phyloP scores from a whole-genome alignment of 768 basidiomycete genomes.

The Saitozyma sp. region DNA sequence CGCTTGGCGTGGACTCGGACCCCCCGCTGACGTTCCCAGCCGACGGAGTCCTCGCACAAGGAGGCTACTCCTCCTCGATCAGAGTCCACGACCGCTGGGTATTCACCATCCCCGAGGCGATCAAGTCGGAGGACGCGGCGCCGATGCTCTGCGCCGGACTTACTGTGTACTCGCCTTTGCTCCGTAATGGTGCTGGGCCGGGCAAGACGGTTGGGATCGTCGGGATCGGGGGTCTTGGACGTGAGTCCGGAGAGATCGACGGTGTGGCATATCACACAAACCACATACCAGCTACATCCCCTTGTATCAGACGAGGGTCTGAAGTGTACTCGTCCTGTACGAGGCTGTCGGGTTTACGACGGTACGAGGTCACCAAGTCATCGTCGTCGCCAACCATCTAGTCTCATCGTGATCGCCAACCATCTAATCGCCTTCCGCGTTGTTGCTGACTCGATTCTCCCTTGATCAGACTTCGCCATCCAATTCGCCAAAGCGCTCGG shows the following conservation, averaged over 20 bases:
- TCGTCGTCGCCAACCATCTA: too few species aligned
- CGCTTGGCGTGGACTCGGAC: not conserved
- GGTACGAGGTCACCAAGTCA: too few species aligned
- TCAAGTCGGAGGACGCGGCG: conserved; percentile 48
- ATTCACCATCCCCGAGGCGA: conserved; percentile 52
- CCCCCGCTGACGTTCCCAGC: conserved; percentile 1
- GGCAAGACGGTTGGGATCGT: conserved; percentile 67
- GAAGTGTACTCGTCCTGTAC: too few species aligned
- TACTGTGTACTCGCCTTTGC: conserved; percentile 53
- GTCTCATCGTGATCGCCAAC: too few species aligned
- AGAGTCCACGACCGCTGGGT: conserved; percentile 50
- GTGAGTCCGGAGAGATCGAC: too few species aligned
- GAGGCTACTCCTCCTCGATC: conserved; percentile 53
- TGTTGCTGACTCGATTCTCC: not conserved
- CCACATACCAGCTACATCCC: too few species aligned
- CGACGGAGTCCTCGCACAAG: conserved; percentile 46
- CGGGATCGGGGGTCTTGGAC: conserved; percentile 66
- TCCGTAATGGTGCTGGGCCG: conserved; percentile 60
- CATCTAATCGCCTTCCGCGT: too few species aligned
- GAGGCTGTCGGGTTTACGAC: too few species aligned
- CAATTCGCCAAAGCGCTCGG: conserved; percentile 61
- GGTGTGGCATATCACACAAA: too few species aligned
- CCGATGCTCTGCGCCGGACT: conserved; percentile 54
- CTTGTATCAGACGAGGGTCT: too few species aligned
- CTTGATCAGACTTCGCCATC: conserved; percentile 42